A percentile compares a stretch with the other conserved stretches of the same genome.
These are phyloP conservation scores for Penicillium corylophilum DNA, from an alignment of 2,329 filamentous ascomycete species.

Conservation along the genomic window DNA sequence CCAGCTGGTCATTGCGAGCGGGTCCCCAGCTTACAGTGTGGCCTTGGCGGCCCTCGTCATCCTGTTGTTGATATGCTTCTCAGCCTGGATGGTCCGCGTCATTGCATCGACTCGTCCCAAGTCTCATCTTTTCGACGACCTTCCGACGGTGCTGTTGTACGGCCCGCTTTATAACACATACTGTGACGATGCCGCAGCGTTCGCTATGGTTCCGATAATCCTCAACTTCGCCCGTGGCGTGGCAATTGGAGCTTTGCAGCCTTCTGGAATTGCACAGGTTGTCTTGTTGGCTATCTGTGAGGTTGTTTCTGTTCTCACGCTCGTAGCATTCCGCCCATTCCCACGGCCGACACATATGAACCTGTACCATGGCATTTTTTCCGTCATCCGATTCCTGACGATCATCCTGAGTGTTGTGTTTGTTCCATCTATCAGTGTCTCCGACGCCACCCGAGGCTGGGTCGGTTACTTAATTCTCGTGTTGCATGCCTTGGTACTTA, in stretches of 20 bases:
- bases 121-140: constrained; percentile 86
- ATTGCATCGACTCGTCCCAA: constrained; percentile 79
- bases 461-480: constrained; percentile 89
- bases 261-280: constrained; percentile 88
- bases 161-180: constrained; percentile 97
- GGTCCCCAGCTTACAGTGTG: constrained; percentile 69
- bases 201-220: constrained; percentile 81
- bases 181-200: constrained; percentile 86
- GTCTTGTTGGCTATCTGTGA: constrained; percentile 92
- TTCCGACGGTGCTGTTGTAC: constrained; percentile 84
- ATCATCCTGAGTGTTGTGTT: constrained; percentile 79
- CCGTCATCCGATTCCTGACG: constrained; percentile 71
- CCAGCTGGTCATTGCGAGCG: constrained; percentile 74
- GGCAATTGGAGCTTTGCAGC: constrained; percentile 87
- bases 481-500: constrained; percentile 77
- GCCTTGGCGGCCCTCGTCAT: constrained; percentile 74
- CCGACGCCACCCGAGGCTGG: constrained; percentile 83
- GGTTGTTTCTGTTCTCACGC: constrained; percentile 80
- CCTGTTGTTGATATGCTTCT: constrained; percentile 68
- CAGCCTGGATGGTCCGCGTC: constrained; percentile 74
- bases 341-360: constrained; percentile 95
- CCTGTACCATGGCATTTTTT: constrained; percentile 84
- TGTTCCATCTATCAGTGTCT: constrained; percentile 75
- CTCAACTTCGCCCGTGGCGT: constrained; percentile 84
- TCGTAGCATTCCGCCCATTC: constrained; percentile 88